Evolutionary conservation across 257 asterid genomes (phyloP), one percentile per base, ranked within the genome.

Genomic region (Salvia hispanica): DNA sequence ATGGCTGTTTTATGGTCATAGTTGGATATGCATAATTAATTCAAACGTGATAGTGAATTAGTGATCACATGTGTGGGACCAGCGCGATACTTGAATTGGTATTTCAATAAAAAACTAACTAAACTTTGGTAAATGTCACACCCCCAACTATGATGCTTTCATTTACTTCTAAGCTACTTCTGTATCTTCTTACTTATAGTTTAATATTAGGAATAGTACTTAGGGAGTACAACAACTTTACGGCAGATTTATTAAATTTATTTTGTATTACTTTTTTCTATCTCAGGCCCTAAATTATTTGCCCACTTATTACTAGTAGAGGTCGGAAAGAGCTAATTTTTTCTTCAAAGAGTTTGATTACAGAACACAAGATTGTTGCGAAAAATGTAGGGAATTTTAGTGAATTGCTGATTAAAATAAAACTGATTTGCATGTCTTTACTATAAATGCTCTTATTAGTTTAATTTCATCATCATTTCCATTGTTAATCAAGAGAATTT

Each of bases 1-100:
- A 36, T 28, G 9, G 0, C 4, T 69, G 16, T 51, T 28, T 58
- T 2, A 59, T 65, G n/a, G 2, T 25, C 40, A 47, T 52, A 48
- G 67, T 62, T 48, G 60, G 9, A 28, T 1, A 11, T 55, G 33
- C 50, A 55, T 66, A 54, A 64, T 58, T 55, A 62, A 54, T 57
- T 58, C 42, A 62, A 48, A 54, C 25, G 34, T 67, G 47, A 36
- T 36, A 15, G 34, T 67, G 47, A 36, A n/a, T n/a, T 34, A 9
- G 5, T 51, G 18, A 37, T 21, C 8, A 25, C 46, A 45, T 3
- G 13, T 21, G 21, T 11, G 46, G 25, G 51, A 31, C 61, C 61
- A 57, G 21, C 28, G 6, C 21, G n/a, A 4, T 5, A 57, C 44
- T 33, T 12, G 7, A 33, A 57, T 12, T 33, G 2, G 3, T 53